Base-by-base conservation (phyloP, 176 grass and related monocot genomes). In the Oryza nivara region DNA sequence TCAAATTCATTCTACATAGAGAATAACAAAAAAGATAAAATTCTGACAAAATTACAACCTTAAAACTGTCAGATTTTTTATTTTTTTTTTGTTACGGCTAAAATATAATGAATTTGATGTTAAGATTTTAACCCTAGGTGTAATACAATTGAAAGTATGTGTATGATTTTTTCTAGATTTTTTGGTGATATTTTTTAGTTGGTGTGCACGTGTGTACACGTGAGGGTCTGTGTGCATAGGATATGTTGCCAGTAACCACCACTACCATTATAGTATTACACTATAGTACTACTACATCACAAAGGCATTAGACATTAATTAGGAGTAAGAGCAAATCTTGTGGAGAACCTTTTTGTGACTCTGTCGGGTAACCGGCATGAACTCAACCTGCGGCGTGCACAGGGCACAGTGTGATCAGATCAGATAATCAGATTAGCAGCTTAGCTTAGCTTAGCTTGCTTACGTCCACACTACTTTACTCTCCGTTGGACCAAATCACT, bases 391-490 rank as follows among this genome's bases (percentile, higher is more conserved):
- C 34, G n/a, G 22, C 76, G 20, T 43, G 2, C 68, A 49, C 56
- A 51, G 20, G 43, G 1, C 68, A 49, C 56, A 51, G n/a, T 25
- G 20, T 56, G 70, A 75, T 56, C 16, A 11, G 9, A 77, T 61
- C 4, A 65, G 46, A 63, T 23, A 30, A 30, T 30, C 28, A 30
- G 28, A 30, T 30, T 30, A 30, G 28, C 4, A 35, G 34, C 34
- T 35, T 61, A 36, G 5, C 34, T 35, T 61, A 36, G 5, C 35
- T 36, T 61, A 61, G 51, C 51, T 56, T 56, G 51, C 51, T 7
- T 3, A 38, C 26, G 49, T 83, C 32, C 66, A 72, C 7, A 83
- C 68, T 56, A 16, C 80, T 88, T 74, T 80, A 15, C 23, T 19
- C 60, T 54, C 35, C 19, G 3, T 70, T 70, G 75, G 72, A 69